These are phyloP conservation scores for Saccharomyces kudriavzevii DNA, from an alignment of 805 yeast genomes.

Conservation along the genomic window DNA sequence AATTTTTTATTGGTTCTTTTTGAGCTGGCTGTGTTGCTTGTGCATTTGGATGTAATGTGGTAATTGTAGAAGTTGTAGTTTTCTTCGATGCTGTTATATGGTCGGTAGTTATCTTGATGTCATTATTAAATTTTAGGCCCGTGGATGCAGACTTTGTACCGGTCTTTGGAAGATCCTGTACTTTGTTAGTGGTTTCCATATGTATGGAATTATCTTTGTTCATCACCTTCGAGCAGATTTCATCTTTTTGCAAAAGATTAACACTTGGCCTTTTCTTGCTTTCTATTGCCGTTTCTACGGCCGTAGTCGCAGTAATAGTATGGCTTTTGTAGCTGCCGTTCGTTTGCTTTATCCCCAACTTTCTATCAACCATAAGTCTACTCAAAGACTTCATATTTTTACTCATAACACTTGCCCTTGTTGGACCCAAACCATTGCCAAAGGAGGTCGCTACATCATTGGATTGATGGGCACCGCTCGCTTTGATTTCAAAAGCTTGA, in stretches of 20 bases:
- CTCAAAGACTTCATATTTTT: conserved; percentile 25
- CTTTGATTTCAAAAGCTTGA: conserved; percentile 29
- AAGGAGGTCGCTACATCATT: conserved; percentile 30
- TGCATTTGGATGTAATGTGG: background rate
- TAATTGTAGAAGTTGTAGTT: conserved; percentile 3
- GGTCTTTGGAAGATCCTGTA: background rate
- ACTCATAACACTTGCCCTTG: conserved; percentile 28
- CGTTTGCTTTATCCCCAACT: conserved; percentile 29
- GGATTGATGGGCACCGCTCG: conserved; percentile 33
- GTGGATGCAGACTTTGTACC: background rate
- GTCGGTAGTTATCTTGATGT: background rate
- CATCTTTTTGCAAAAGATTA: conserved; percentile 1
- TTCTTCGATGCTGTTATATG: conserved; percentile 4
- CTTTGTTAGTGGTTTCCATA: background rate
- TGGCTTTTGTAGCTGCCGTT: conserved; percentile 5
- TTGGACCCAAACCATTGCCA: conserved; percentile 31
- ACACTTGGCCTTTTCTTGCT: background rate
- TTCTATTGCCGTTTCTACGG: background rate
- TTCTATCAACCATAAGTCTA: conserved; percentile 27
- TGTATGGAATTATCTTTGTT: background rate
- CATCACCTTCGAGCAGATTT: background rate
- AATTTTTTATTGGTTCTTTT: conserved; percentile 22
- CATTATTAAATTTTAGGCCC: background rate
- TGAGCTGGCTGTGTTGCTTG: conserved; percentile 8
- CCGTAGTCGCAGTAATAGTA: conserved; percentile 1